Evolutionary conservation across 371 early-diverging fungal genomes (phyloP), one percentile per base, ranked within the genome.

Genomic region (Mucor irregularis): DNA sequence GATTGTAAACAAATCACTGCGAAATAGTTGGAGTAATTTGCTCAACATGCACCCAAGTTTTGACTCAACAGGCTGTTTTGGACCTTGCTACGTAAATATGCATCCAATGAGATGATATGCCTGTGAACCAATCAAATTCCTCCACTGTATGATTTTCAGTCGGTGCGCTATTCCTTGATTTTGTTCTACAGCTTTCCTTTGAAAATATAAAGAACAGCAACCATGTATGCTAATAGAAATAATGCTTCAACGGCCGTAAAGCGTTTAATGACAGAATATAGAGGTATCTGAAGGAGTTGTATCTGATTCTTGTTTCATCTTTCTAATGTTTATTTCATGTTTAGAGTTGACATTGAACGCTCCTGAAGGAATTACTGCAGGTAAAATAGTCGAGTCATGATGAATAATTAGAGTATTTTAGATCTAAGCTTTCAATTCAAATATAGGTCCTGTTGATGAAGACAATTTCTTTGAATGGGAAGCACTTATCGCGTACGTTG

Each of bases 391-490:
- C 13, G 21, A 21, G 16, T 24, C 2, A 7, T 21, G 5, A 31
- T 31, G 11, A 31, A 31, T 31, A 31, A 7, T 31, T 31, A 31
- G 5, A 31, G 11, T 31, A 31, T 31, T 31, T 11, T 7, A 31
- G 5, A 31, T 31, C 5, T 7, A 25, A 9, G n/a, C n/a, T n/a
- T n/a, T n/a, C n/a, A n/a, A n/a, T n/a, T 25, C 6, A 19, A 53
- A 25, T 29, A 2, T 49, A 85, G 85, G 97, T n/a, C 97, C 97
- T 11, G 69, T 92, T 49, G 72, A 82, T 30, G 98, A 98, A 72
- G 87, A 91, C 62, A 90, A 96, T 84, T 93, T 94, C 71, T 96
- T 96, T 64, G 89, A 86, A 56, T 98, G 99, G 99, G 97, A 97
- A 65, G 97, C 97, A 0, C 78, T 96, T 30, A 93, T 97, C 56